phyloP scores from a whole-genome alignment of 768 basidiomycete genomes.

The Strobilomyces echinocephalus region DNA sequence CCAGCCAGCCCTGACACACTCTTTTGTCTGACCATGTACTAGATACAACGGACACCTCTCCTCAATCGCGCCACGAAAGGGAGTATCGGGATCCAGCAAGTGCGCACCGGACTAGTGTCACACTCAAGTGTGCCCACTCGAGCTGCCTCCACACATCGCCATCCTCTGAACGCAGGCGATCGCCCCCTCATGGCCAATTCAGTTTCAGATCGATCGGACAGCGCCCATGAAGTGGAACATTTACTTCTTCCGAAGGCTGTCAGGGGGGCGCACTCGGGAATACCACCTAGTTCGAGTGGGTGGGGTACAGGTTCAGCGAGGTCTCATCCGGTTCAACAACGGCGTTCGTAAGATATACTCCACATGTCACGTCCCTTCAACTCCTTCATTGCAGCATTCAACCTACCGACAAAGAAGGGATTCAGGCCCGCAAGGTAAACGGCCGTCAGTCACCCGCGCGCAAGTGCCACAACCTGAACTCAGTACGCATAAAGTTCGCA shows the following conservation, averaged over 20 bases:
- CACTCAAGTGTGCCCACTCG: slow-evolving; percentile 24
- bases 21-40: slow-evolving; percentile 3
- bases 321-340: slow-evolving; percentile 22
- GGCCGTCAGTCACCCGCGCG: background rate
- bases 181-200: slow-evolving; percentile 42
- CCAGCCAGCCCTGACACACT: background rate
- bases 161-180: slow-evolving; percentile 37
- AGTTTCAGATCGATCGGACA: slow-evolving; percentile 58
- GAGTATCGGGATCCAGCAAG: slow-evolving; percentile 31
- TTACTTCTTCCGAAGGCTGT: slow-evolving; percentile 38
- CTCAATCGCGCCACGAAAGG: slow-evolving; percentile 41
- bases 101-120: slow-evolving; percentile 26
- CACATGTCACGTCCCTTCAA: background rate
- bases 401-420: slow-evolving; percentile 37
- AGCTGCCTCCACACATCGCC: slow-evolving; percentile 35
- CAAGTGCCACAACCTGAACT: background rate
- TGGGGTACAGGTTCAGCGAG: slow-evolving; percentile 33
- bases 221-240: slow-evolving; percentile 70
- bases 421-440: slow-evolving; percentile 43
- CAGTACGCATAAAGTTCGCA: slow-evolving; percentile 15
- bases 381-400: slow-evolving; percentile 37
- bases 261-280: slow-evolving; percentile 18
- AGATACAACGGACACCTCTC: slow-evolving; percentile 72
- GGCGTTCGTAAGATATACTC: slow-evolving; percentile 18
- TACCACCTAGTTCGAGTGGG: slow-evolving; percentile 28